Base-by-base conservation (phyloP, 2,329 filamentous ascomycete genomes). In the Cordyceps javanica region DNA sequence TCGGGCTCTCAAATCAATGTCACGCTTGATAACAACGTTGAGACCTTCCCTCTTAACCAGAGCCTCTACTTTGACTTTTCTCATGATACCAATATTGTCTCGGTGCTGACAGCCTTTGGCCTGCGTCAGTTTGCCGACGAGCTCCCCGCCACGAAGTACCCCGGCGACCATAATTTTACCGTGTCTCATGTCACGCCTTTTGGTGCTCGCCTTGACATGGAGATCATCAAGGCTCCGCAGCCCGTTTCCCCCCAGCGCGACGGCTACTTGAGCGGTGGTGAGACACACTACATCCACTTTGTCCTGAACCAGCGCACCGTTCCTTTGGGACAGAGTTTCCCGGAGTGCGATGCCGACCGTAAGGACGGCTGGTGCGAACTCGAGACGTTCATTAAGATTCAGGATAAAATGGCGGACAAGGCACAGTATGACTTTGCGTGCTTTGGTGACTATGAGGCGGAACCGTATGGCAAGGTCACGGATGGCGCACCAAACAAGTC, bases 291-390 rank as follows among this genome's bases (percentile, higher is more conserved):
- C 68, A 77, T 91, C 6, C 88, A 90, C 68, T 89, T 91, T 65
- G 71, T 90, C 2, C 77, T 90, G 45, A 90, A 90, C 68, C 87
- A 90, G 71, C 77, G 89, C 30, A 91, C 88, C 0, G 65, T 91
- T 1, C 88, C 88, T 1, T 73, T 91, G 0, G 85, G 87, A 7
- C 70, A 70, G 59, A 90, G 85, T 65, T 85, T 89, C 60, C 70
- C 80, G 1, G 81, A 84, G 59, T 91, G 89, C 64, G 86, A 82
- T 39, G 71, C 63, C 1, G 67, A 77, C 11, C 73, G 88, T 5
- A 80, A 85, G 44, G 89, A 91, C 68, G 89, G 88, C 0, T 91
- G 89, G 88, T 91, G 89, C 67, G 87, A 91, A 67, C 69, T 91
- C 50, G 77, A 78, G 3, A 85, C 85, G 0, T 91, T 91, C 65